Conservation (phyloP, 176 grass and related monocot genomes). For the Oryza meridionalis region DNA sequence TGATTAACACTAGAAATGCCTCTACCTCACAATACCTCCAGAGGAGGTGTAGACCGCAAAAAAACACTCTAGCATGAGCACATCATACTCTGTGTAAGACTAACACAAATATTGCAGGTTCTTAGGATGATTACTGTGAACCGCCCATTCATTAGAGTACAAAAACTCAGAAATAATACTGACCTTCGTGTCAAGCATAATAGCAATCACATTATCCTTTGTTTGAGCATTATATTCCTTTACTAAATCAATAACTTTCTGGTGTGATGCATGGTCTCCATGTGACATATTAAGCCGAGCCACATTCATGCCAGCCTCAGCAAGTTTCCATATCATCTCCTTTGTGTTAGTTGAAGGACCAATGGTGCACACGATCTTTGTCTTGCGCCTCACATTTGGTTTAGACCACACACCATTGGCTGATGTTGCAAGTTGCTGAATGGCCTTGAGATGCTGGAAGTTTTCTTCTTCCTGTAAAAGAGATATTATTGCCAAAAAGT, state of each 20-base stretch:
- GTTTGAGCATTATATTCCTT: constrained; percentile 92
- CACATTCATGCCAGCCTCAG: constrained; percentile 90
- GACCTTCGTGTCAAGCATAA: constrained; percentile 99
- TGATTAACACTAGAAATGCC: neutral
- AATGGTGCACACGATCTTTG: constrained; percentile 98
- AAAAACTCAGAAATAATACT: constrained; percentile 30
- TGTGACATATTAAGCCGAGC: constrained; percentile 95
- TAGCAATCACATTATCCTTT: constrained; percentile 83
- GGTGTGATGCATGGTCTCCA: constrained; percentile 90
- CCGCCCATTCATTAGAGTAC: constrained; percentile 21
- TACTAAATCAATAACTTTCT: constrained; percentile 92
- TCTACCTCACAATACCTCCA: neutral
- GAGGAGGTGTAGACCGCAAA: neutral
- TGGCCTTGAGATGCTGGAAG: constrained; percentile 83
- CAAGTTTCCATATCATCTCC: constrained; percentile 95
- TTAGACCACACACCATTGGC: constrained; percentile 73
- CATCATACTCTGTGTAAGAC: constrained; percentile 19
- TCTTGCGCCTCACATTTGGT: constrained; percentile 90
- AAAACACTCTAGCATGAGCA: neutral
- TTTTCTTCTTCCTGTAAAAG: constrained; percentile 71
- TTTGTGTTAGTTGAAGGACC: constrained; percentile 93
- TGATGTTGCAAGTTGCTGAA: constrained; percentile 64
- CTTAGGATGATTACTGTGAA: neutral
- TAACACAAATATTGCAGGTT: constrained; percentile 6
- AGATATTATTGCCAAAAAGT: constrained; percentile 26